Conservation (phyloP, 2,329 filamentous ascomycete species). For the Pezicula rhizophila region DNA sequence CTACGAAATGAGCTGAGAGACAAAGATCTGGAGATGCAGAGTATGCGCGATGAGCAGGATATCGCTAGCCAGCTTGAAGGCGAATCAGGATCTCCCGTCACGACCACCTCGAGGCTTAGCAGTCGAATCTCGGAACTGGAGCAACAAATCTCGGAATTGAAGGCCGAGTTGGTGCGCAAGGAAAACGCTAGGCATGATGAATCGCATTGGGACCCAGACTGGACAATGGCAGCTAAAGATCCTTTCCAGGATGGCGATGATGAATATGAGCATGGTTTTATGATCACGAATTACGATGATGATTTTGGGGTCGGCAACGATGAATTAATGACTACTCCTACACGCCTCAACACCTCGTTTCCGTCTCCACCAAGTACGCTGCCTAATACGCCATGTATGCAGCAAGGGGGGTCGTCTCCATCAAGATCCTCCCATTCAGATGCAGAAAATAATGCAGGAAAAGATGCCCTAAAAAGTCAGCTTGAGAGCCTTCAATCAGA, state of each 20-base stretch:
- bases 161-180: slow-evolving; percentile 19
- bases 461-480: slow-evolving; percentile 16
- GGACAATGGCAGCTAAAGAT: slow-evolving; percentile 45
- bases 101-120: slow-evolving; percentile 11
- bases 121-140: slow-evolving; percentile 22
- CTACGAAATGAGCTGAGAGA: slow-evolving; percentile 40
- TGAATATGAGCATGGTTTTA: slow-evolving; percentile 32
- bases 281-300: slow-evolving; percentile 26
- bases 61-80: slow-evolving; percentile 22
- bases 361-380: slow-evolving; percentile 25
- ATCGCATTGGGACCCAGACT: slow-evolving; percentile 29
- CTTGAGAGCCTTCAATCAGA: slow-evolving; percentile 19
- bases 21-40: slow-evolving; percentile 25
- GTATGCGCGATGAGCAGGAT: slow-evolving; percentile 23
- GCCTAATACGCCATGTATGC: slow-evolving; percentile 22
- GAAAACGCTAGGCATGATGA: slow-evolving; percentile 9
- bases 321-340: slow-evolving; percentile 22
- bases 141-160: slow-evolving; percentile 19
- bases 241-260: slow-evolving; percentile 29
- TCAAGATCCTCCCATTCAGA: slow-evolving; percentile 19
- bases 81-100: slow-evolving; percentile 14
- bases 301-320: slow-evolving; percentile 12
- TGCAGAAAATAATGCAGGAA: slow-evolving; percentile 20
- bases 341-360: slow-evolving; percentile 22
- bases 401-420: slow-evolving; percentile 1